Base-by-base conservation (phyloP, 495 filamentous ascomycete genomes). In the Poronia punctata region DNA sequence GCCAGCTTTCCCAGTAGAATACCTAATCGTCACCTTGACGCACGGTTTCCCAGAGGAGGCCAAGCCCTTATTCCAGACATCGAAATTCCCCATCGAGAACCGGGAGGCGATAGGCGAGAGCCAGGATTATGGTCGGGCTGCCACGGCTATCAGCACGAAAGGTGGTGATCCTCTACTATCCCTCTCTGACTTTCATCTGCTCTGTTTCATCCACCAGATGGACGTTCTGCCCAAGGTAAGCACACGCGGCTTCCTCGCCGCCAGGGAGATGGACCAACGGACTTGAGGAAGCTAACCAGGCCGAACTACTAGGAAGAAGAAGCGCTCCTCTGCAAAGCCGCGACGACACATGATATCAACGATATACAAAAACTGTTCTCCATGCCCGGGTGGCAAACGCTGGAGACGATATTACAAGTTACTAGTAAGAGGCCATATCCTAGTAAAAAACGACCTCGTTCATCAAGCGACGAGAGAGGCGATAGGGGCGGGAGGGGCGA, bases 1-100 rank as follows among this genome's bases (percentile, higher is more conserved):
- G 54, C 92, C 93, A 3, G 76, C 81, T 32, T 99, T 99, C 59
- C 92, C 92, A 0, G 90, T 95, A 21, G 93, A 97, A 53, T 99
- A 96, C 59, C 74, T 99, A 21, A 78, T 96, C 21, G 86, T 96
- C 38, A 96, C 92, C 5, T 75, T 99, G 28, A 99, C 92, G 6
- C 90, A 99, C 56, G 92, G 93, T 27, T 96, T 97, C 66, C 93
- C 93, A 1, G 88, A 79, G 28, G 68, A 81, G 20, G 71, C 85
- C 4, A 78, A 75, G 21, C 87, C 88, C 4, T 42, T 80, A 10
- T 97, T 97, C 64, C 75, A 54, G 14, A 62, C 70, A 10, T 70
- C 74, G 36, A 69, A 61, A 11, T 99, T 96, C 61, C 82, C 90
- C 7, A 82, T 95, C 56, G 92, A 88, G 56, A 95, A 97, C 52